These are phyloP conservation scores for Cercospora citrullina DNA, from an alignment of 2,329 filamentous ascomycete species.

Conservation along the genomic window DNA sequence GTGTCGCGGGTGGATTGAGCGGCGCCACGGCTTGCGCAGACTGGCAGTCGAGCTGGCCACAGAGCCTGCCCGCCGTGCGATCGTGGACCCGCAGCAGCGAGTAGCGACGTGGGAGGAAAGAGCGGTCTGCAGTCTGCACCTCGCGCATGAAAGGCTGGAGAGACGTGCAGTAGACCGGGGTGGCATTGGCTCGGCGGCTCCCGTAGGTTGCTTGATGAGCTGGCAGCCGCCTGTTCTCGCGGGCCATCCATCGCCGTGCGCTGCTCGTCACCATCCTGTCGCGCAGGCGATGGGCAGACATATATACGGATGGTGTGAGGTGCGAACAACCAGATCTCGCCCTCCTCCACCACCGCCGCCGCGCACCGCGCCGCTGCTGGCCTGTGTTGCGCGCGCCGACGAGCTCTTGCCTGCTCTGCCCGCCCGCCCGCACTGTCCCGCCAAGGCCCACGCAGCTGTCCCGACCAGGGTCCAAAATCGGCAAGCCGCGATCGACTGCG, in stretches of 20 bases:
- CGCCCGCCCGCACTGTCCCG: neutral
- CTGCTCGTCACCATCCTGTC: constrained; percentile 17
- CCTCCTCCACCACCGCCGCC: neutral
- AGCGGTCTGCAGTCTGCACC: constrained; percentile 11
- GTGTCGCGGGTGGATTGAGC: constrained; percentile 15
- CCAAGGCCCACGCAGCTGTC: neutral
- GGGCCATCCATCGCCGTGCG: neutral
- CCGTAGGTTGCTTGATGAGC: neutral
- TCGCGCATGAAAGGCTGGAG: neutral
- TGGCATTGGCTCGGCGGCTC: neutral
- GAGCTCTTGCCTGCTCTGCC: neutral
- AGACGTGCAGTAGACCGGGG: neutral
- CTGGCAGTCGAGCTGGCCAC: neutral
- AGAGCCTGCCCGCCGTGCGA: constrained; percentile 5
- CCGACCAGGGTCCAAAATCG: constrained; percentile 3
- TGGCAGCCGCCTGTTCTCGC: constrained; percentile 2
- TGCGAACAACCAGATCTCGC: neutral
- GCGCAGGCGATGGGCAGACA: neutral
- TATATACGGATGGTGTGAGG: neutral
- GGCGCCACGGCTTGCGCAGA: constrained; percentile 7
- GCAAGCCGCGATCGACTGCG: neutral
- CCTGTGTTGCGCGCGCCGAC: neutral
- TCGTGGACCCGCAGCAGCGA: constrained; percentile 1
- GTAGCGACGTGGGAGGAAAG: constrained; percentile 4
- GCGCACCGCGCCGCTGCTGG: neutral